A percentile compares a stretch with the other conserved stretches of the same genome.
Conservation (phyloP, 768 basidiomycete genomes). For the Mycena galopus region DNA sequence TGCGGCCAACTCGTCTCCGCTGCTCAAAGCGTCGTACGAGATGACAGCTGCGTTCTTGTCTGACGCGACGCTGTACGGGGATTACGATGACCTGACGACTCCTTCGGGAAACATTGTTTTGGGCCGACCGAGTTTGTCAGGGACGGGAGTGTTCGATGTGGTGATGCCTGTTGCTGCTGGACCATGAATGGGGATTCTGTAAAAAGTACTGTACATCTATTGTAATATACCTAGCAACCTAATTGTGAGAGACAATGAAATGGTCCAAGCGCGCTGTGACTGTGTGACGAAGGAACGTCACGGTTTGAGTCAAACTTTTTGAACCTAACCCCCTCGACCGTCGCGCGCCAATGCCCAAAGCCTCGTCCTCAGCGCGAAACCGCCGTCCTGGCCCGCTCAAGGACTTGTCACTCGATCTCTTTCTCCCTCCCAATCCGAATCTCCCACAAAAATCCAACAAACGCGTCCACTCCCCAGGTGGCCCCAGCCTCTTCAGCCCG, state of each 20-base stretch:
- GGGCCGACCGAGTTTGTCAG: slow-evolving; percentile 88
- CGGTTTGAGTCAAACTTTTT: not conserved
- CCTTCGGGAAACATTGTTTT: slow-evolving; percentile 94
- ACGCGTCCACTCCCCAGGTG: slow-evolving; percentile 72
- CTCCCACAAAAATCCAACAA: slow-evolving; percentile 59
- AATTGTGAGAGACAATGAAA: too few species aligned
- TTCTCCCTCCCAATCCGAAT: slow-evolving; percentile 55
- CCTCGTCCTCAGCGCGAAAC: slow-evolving; percentile 42
- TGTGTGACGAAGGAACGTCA: too few species aligned
- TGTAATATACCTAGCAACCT: slow-evolving; percentile 15
- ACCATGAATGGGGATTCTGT: slow-evolving; percentile 4
- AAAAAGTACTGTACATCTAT: slow-evolving; percentile 27
- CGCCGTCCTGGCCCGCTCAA: slow-evolving; percentile 67
- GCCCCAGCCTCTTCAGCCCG: slow-evolving; percentile 65
- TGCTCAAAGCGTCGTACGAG: slow-evolving; percentile 98
- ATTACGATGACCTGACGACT: slow-evolving; percentile 92
- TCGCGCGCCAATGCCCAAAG: slow-evolving; percentile 28
- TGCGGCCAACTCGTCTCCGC: slow-evolving; percentile 91
- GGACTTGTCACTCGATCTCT: slow-evolving; percentile 71
- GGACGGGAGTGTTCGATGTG: slow-evolving; percentile 96
- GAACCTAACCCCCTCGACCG: not conserved
- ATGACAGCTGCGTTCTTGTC: slow-evolving; percentile 95
- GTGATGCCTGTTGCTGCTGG: slow-evolving; percentile 59
- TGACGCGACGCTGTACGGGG: slow-evolving; percentile 93
- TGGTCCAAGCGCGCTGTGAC: too few species aligned